A percentile compares a stretch with the other conserved stretches of the same genome.
These are phyloP conservation scores for Exobasidium cylindrosporum DNA, from an alignment of 1,284 basidiomycete genomes.

Conservation along the genomic window DNA sequence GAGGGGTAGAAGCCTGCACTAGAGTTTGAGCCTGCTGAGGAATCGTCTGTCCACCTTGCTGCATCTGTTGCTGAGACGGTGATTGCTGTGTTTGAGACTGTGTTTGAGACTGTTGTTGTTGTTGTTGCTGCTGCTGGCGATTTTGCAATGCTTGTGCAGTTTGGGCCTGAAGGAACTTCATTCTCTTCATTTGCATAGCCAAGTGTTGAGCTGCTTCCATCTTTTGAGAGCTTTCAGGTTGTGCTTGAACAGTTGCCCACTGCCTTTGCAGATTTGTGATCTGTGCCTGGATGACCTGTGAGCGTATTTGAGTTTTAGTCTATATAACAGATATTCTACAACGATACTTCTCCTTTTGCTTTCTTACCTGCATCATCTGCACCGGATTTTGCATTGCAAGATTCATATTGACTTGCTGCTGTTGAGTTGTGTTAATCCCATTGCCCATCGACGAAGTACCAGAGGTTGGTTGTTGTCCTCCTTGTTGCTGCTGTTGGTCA, in stretches of 20 bases:
- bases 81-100: slow-evolving; percentile 1
- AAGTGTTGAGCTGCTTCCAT: slow-evolving; percentile 38
- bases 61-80: slow-evolving; percentile 4
- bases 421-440: not conserved
- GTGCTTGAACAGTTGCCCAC: slow-evolving; percentile 39
- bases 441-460: slow-evolving; percentile 1
- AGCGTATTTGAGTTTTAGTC: too few relatives aligned
- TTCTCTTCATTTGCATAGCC: slow-evolving; percentile 36
- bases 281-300: slow-evolving; percentile 25
- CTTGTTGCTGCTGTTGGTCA: slow-evolving; percentile 13
- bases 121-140: slow-evolving; percentile 6
- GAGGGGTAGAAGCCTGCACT: not conserved
- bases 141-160: slow-evolving; percentile 16
- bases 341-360: too few relatives aligned
- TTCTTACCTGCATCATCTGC: slow-evolving; percentile 25
- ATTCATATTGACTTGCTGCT: slow-evolving; percentile 9
- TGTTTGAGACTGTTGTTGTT: slow-evolving; percentile 4
- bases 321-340: too few relatives aligned
- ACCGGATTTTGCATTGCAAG: slow-evolving; percentile 21
- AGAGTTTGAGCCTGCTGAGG: not conserved
- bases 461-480: slow-evolving; percentile 14
- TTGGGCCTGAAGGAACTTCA: slow-evolving; percentile 34
- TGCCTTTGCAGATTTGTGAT: slow-evolving; percentile 44
- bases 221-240: slow-evolving; percentile 44
- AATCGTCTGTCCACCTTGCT: slow-evolving; percentile 2